Evolutionary conservation across 257 asterid genomes (phyloP), one percentile per base, ranked within the genome.

Genomic region (Solanum appendiculatum): DNA sequence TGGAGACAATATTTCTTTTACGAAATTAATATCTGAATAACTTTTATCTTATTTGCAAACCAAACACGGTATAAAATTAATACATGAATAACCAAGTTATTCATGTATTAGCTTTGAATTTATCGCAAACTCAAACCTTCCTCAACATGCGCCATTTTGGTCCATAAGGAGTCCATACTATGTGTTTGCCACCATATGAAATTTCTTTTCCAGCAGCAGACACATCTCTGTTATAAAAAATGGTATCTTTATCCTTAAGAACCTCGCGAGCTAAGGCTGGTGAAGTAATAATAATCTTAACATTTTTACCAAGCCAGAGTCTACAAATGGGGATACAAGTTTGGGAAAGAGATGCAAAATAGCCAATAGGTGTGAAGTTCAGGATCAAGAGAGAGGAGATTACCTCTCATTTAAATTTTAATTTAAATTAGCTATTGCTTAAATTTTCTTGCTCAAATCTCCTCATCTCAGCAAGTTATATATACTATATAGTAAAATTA

Each of bases 111-210:
- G n/a, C n/a, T n/a, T n/a, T n/a, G n/a, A n/a, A n/a, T n/a, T n/a
- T 94, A 42, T 93, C 95, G 1, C 92, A 91, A 0, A 92, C 96
- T 34, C 94, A 93, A 0, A 95, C 90, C 73, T 89, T 93, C 88
- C 98, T 86, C 86, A 95, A 75, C 98, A 94, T 93, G 87, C 96
- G 89, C 98, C 96, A 95, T 36, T 93, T 94, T 0, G 96, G 91
- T 2, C 98, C 98, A 73, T 94, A 92, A 2, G 96, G 95, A 5
- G 74, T 92, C 96, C 97, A 94, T 1, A 88, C 95, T 7, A 95
- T 94, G 90, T 94, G 94, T 0, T 18, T 9, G 66, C 95, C 98
- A 16, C 98, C 98, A 75, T 94, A 95, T 0, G 95, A 13, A 0
- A 92, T 92, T 82, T 90, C 94, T n/a, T 27, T 82, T 5, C 89